Evolutionary conservation across 257 asterid species (phyloP).

Genomic region (Plantago elongata): DNA sequence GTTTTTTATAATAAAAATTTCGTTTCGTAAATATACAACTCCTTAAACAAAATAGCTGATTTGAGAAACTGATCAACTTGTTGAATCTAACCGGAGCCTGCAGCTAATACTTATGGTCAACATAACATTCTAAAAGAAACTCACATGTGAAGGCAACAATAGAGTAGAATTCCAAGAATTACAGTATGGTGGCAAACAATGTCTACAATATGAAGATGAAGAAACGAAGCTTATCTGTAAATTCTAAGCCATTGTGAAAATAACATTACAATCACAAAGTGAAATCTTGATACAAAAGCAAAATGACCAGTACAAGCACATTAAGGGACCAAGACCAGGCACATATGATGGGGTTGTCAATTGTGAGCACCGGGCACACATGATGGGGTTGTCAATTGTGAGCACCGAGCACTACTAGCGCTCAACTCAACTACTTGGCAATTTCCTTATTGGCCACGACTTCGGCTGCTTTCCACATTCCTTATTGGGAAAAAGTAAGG

Average conservation of each 20-base stretch:
- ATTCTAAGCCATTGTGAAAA: background rate
- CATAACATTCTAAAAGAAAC: no score
- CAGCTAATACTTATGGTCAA: no score
- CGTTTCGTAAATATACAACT: no score
- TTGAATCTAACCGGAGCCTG: no score
- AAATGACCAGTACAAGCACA: background rate
- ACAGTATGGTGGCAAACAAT: background rate
- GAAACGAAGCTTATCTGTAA: background rate
- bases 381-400: background rate
- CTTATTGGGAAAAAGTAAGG: slow-evolving; percentile 60
- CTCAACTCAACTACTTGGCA: background rate
- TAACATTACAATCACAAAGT: background rate
- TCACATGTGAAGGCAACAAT: background rate
- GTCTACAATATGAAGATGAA: background rate
- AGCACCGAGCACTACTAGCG: background rate
- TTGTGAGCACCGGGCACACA: background rate
- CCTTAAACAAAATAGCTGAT: no score
- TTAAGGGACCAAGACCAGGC: background rate
- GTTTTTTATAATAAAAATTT: no score
- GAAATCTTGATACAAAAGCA: background rate
- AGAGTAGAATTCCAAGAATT: background rate
- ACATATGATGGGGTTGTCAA: background rate
- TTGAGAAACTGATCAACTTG: no score
- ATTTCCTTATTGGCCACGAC: slow-evolving; percentile 29
- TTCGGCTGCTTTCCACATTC: slow-evolving; percentile 57